Percentiles rank a stretch among this genome's conserved stretches.
These are phyloP conservation scores for Mitragyna speciosa DNA, from an alignment of 257 asterid genomes.

Conservation along the genomic window DNA sequence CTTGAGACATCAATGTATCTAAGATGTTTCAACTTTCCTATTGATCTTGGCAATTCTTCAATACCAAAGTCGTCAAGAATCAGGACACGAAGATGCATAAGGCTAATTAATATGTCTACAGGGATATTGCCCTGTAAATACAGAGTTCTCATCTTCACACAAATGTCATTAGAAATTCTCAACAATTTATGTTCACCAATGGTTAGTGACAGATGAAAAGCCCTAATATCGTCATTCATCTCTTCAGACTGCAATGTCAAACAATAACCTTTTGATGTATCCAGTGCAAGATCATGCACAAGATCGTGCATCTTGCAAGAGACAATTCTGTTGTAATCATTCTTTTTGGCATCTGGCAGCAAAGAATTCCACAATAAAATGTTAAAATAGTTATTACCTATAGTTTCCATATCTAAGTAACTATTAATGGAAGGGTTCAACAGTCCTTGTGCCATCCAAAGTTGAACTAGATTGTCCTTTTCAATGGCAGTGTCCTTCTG, in stretches of 20 bases:
- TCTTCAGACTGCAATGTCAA: background rate
- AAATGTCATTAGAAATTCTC: background rate
- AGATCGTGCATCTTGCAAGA: slow-evolving; percentile 35
- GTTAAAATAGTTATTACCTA: slow-evolving; percentile 12
- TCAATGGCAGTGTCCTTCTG: slow-evolving; percentile 22
- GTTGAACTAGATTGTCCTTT: slow-evolving; percentile 26
- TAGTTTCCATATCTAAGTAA: slow-evolving; percentile 19
- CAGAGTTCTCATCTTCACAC: background rate
- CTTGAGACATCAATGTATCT: slow-evolving; percentile 12
- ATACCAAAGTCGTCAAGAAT: background rate
- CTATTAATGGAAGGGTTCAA: background rate
- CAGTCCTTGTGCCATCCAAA: slow-evolving; percentile 29
- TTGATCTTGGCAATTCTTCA: slow-evolving; percentile 2
- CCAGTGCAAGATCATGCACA: slow-evolving; percentile 32
- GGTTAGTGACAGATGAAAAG: background rate
- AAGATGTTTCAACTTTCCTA: slow-evolving; percentile 11
- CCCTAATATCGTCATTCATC: background rate
- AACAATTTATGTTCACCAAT: background rate
- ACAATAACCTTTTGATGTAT: background rate
- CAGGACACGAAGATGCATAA: background rate
- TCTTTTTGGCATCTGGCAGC: slow-evolving; percentile 18
- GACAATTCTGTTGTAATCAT: background rate
- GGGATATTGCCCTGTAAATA: background rate
- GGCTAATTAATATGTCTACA: background rate
- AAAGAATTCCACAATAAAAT: slow-evolving; percentile 19